Conservation (phyloP, 108 stramenopile genomes). For the Aurantiochytrium sp. region DNA sequence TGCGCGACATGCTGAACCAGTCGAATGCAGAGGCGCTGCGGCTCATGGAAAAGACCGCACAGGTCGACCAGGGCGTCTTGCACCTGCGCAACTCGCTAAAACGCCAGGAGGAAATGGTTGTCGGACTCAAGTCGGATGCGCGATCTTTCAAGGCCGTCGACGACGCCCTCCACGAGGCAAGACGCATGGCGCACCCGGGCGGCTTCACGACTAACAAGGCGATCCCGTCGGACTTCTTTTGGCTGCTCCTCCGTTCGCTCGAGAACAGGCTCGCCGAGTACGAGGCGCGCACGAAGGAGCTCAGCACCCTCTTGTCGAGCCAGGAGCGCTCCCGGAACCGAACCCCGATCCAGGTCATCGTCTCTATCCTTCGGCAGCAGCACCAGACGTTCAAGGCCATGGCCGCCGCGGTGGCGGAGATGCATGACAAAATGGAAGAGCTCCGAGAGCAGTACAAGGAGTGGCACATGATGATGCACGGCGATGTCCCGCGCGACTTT, state of each 20-base stretch:
- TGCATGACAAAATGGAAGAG: slow-evolving; percentile 25
- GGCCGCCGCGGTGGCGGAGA: neutral
- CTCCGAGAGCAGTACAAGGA: slow-evolving; percentile 27
- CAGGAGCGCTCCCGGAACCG: neutral
- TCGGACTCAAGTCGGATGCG: slow-evolving; percentile 12
- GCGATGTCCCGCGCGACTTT: neutral
- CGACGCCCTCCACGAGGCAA: slow-evolving; percentile 1
- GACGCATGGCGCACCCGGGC: slow-evolving; percentile 1
- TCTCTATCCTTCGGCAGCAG: slow-evolving; percentile 14
- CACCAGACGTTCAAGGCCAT: slow-evolving; percentile 16
- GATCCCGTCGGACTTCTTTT: slow-evolving; percentile 8
- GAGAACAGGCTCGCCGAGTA: neutral
- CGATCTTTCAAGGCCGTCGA: slow-evolving; percentile 13
- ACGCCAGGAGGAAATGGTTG: slow-evolving; percentile 16
- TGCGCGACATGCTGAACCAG: slow-evolving; percentile 15
- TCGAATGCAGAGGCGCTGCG: neutral
- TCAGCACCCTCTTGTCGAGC: neutral
- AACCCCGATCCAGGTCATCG: neutral
- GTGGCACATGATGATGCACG: slow-evolving; percentile 3
- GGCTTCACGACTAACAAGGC: neutral
- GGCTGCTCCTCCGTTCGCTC: neutral
- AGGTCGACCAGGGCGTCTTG: slow-evolving; percentile 5
- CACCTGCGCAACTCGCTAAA: neutral
- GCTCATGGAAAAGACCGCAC: neutral
- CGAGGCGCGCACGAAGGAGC: slow-evolving; percentile 8